Evolutionary conservation across 306 rosid species (phyloP).

Genomic region (Fragaria iinumae): DNA sequence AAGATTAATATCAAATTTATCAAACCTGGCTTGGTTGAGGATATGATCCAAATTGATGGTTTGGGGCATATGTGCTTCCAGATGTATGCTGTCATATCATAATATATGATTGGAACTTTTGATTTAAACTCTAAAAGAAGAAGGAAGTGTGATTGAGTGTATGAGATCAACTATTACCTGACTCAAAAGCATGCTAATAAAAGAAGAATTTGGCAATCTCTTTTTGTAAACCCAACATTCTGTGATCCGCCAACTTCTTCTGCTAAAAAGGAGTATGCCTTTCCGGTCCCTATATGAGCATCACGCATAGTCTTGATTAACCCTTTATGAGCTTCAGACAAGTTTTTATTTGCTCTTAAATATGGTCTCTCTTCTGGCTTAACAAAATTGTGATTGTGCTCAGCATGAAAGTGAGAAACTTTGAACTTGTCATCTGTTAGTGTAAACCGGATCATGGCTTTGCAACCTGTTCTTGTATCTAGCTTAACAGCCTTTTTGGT

Average conservation of each 20-base stretch:
- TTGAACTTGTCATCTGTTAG: not conserved
- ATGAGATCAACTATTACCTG: not conserved
- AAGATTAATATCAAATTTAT: too few species aligned
- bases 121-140: not conserved
- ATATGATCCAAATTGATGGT: not conserved
- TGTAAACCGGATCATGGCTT: not conserved
- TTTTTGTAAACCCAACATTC: not conserved
- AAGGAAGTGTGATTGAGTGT: not conserved
- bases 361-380: not conserved
- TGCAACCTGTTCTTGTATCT: slow-evolving; percentile 11
- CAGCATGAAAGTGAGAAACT: not conserved
- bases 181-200: not conserved
- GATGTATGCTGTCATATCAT: not conserved
- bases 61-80: not conserved
- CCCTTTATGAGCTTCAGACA: not conserved
- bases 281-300: not conserved
- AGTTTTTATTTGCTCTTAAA: not conserved
- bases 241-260: not conserved
- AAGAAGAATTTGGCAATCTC: not conserved
- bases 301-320: not conserved
- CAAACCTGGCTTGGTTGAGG: not conserved
- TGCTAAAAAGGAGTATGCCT: not conserved
- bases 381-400: not conserved
- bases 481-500: not conserved
- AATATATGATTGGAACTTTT: not conserved